These are phyloP conservation scores for Daphne laureola DNA, from an alignment of 441 rosid species.

Conservation along the genomic window DNA sequence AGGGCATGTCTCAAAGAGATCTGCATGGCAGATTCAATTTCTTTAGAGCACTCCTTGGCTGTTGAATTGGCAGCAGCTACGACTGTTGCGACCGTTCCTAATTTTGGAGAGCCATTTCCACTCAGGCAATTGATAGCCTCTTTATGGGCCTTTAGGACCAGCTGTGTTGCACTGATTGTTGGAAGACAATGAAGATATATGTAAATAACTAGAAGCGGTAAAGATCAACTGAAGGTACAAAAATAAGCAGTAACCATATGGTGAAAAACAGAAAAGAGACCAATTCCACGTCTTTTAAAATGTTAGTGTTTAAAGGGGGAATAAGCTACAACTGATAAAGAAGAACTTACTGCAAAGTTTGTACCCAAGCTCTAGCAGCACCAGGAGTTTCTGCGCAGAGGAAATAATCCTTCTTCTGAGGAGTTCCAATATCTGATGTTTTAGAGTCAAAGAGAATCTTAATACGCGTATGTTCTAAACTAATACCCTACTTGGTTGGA, in stretches of 20 bases:
- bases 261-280: no score
- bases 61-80: slow-evolving; percentile 99
- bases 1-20: slow-evolving; percentile 84
- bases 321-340: neutral
- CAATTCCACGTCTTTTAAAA: no score
- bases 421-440: slow-evolving; percentile 79
- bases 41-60: slow-evolving; percentile 81
- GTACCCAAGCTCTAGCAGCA: slow-evolving; percentile 95
- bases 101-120: slow-evolving; percentile 78
- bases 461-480: neutral
- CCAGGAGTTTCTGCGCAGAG: slow-evolving; percentile 96
- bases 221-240: neutral
- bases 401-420: slow-evolving; percentile 86
- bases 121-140: slow-evolving; percentile 94
- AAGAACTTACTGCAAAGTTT: slow-evolving; percentile 77
- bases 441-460: slow-evolving; percentile 36
- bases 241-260: neutral
- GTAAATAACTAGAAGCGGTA: neutral
- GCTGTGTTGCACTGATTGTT: slow-evolving; percentile 65
- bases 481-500: no score
- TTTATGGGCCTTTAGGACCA: slow-evolving; percentile 91
- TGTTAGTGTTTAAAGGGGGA: neutral
- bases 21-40: slow-evolving; percentile 97
- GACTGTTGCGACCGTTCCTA: slow-evolving; percentile 91
- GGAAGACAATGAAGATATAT: slow-evolving; percentile 12